A percentile compares a stretch with the other conserved stretches of the same genome.
Evolutionary conservation across 352 stramenopile species (phyloP).

Genomic region (Globisporangium takayamanum): DNA sequence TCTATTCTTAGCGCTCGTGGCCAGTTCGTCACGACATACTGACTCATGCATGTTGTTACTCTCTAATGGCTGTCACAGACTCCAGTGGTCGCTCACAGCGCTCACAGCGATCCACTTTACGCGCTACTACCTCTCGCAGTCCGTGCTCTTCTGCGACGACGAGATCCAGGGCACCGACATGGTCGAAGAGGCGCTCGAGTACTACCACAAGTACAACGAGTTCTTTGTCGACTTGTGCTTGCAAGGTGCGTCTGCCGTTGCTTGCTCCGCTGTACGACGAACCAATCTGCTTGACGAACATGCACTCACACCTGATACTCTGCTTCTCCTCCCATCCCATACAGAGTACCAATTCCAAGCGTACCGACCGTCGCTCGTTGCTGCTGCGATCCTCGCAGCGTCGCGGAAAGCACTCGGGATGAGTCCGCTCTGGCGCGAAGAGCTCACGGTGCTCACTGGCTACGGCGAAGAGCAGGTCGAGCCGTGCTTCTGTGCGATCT

Average conservation of each 20-base stretch:
- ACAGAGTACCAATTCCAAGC: constrained; percentile 79
- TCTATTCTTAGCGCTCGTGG: background rate
- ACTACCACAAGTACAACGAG: constrained; percentile 82
- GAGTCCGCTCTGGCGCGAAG: constrained; percentile 74
- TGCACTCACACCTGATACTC: no score
- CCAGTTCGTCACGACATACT: constrained; percentile 10
- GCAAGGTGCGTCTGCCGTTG: constrained; percentile 21
- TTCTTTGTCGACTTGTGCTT: constrained; percentile 84
- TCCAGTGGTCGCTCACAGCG: constrained; percentile 62
- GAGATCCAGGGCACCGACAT: constrained; percentile 64
- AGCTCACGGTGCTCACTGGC: constrained; percentile 71
- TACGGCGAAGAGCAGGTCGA: constrained; percentile 78
- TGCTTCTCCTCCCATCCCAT: background rate
- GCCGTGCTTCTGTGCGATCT: constrained; percentile 80
- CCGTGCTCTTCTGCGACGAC: constrained; percentile 76
- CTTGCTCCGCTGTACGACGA: background rate
- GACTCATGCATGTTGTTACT: constrained; percentile 8
- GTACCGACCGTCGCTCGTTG: constrained; percentile 76
- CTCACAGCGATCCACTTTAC: constrained; percentile 79
- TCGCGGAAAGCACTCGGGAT: constrained; percentile 75
- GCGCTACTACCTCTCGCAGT: constrained; percentile 72
- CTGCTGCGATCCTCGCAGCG: constrained; percentile 65
- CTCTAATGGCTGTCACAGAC: constrained; percentile 24
- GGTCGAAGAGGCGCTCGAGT: constrained; percentile 67
- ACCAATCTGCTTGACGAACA: background rate